phyloP scores from a whole-genome alignment of 108 stramenopile species.

The Chaetoceros tenuissimus region DNA sequence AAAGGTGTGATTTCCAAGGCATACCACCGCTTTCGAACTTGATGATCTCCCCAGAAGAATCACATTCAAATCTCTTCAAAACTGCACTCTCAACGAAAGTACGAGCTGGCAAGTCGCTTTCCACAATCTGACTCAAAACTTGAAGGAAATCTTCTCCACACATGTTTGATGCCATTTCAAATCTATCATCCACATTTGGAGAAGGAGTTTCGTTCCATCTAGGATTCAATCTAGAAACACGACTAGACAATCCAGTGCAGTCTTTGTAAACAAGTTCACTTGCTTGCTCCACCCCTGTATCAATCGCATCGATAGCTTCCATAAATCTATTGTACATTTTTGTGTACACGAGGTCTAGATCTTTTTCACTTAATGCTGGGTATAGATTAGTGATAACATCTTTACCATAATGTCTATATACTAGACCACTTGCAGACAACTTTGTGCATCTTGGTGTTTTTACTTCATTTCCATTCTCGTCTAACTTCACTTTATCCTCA shows the following conservation, averaged over 20 bases:
- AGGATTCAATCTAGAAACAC: constrained; percentile 86
- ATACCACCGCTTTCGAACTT: constrained; percentile 63
- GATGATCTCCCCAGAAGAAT: constrained; percentile 81
- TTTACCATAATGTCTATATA: constrained; percentile 95
- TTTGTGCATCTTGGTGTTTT: constrained; percentile 62
- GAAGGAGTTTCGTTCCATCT: constrained; percentile 83
- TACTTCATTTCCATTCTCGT: constrained; percentile 17
- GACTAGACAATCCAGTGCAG: constrained; percentile 70
- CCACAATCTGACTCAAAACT: constrained; percentile 68
- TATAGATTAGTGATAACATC: constrained; percentile 76
- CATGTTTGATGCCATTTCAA: constrained; percentile 78
- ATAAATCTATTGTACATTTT: constrained; percentile 85
- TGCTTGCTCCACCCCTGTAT: constrained; percentile 92
- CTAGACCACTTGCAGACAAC: constrained; percentile 88
- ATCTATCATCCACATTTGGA: constrained; percentile 74
- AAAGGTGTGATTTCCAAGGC: constrained; percentile 92
- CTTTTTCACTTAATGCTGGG: constrained; percentile 40
- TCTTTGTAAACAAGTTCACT: constrained; percentile 69
- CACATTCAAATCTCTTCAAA: constrained; percentile 40
- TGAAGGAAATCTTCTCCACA: constrained; percentile 84
- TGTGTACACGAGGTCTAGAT: constrained; percentile 50
- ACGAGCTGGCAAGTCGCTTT: constrained; percentile 87
- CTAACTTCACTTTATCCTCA: constrained; percentile 17
- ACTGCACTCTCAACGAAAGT: constrained; percentile 78
- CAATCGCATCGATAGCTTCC: constrained; percentile 97